A percentile compares a stretch with the other conserved stretches of the same genome.
phyloP scores from a whole-genome alignment of 306 rosid genomes.

The Corylus heterophylla region DNA sequence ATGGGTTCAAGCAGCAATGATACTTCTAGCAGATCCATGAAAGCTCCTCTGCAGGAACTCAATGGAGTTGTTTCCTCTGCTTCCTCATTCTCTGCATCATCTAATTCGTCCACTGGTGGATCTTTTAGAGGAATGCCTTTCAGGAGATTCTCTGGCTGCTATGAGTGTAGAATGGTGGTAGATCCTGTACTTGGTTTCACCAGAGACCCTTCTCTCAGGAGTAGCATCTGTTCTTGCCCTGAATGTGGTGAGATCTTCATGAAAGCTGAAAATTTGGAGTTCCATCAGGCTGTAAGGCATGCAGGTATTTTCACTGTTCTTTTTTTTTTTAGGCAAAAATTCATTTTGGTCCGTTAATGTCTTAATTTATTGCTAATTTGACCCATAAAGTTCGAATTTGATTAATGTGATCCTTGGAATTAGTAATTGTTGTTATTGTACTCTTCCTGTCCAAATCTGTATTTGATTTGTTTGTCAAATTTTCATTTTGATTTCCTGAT shows the following conservation, averaged over 20 bases:
- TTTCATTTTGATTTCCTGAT: no score
- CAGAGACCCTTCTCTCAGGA: slow-evolving; percentile 81
- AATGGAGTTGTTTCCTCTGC: slow-evolving; percentile 55
- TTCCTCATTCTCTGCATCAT: slow-evolving; percentile 63
- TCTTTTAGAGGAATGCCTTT: slow-evolving; percentile 88
- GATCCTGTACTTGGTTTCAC: slow-evolving; percentile 86
- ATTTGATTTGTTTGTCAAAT: no score
- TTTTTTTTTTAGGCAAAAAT: no score
- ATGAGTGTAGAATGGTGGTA: slow-evolving; percentile 95
- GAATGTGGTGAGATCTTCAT: slow-evolving; percentile 86
- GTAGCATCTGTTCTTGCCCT: slow-evolving; percentile 79
- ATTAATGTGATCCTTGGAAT: no score
- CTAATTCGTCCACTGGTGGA: slow-evolving; percentile 57
- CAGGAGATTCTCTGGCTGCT: slow-evolving; percentile 89
- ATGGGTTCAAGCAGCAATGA: slow-evolving; percentile 45
- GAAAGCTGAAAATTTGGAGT: slow-evolving; percentile 82
- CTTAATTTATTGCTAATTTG: no score
- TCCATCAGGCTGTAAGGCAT: slow-evolving; percentile 80
- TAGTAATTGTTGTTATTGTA: no score
- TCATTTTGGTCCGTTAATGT: neutral
- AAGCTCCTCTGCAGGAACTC: slow-evolving; percentile 63
- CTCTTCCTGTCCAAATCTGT: no score
- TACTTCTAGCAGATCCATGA: slow-evolving; percentile 69
- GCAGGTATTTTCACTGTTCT: slow-evolving; percentile 56
- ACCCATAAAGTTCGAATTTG: no score